These are phyloP conservation scores for Gloeophyllum trabeum DNA, from an alignment of 768 basidiomycete species.

Conservation along the genomic window DNA sequence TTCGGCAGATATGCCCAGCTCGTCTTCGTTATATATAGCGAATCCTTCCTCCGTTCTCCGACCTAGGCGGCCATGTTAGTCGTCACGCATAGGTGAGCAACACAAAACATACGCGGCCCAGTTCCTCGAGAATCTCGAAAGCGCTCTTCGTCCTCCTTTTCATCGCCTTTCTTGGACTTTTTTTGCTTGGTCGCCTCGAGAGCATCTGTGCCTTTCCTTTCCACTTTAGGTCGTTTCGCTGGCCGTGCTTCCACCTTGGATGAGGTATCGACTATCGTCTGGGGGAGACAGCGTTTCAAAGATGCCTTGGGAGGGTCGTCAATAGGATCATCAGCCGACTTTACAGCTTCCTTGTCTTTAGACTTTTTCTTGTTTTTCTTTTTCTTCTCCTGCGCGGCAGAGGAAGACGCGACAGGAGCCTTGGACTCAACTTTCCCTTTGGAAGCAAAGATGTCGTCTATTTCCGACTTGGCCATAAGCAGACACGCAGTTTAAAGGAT, in stretches of 20 bases:
- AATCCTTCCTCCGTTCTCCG: conserved; percentile 75
- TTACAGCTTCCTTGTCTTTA: conserved; percentile 10
- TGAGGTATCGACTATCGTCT: conserved; percentile 63
- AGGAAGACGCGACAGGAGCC: conserved; percentile 17
- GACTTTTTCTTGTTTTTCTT: conserved; percentile 38
- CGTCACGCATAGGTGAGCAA: not conserved
- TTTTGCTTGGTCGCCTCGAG: conserved; percentile 9
- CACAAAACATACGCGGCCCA: conserved; percentile 43
- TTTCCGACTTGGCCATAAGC: conserved; percentile 54
- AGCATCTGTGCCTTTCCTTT: not conserved
- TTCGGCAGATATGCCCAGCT: conserved; percentile 55
- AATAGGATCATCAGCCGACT: not conserved
- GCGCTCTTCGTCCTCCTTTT: conserved; percentile 26
- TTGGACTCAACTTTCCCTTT: conserved; percentile 24
- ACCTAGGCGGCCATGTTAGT: conserved; percentile 27
- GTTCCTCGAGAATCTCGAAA: conserved; percentile 73
- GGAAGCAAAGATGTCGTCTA: conserved; percentile 74
- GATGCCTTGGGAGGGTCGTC: conserved; percentile 9
- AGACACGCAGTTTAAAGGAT: too few species aligned
- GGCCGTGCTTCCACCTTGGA: conserved; percentile 12
- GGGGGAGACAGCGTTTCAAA: conserved; percentile 26
- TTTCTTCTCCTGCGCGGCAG: conserved; percentile 14
- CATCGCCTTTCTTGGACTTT: conserved; percentile 15
- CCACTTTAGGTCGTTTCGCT: not conserved
- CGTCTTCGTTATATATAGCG: conserved; percentile 71